Base-by-base conservation (phyloP, 2,329 filamentous ascomycete genomes). In the Aurifilum marmelostoma region DNA sequence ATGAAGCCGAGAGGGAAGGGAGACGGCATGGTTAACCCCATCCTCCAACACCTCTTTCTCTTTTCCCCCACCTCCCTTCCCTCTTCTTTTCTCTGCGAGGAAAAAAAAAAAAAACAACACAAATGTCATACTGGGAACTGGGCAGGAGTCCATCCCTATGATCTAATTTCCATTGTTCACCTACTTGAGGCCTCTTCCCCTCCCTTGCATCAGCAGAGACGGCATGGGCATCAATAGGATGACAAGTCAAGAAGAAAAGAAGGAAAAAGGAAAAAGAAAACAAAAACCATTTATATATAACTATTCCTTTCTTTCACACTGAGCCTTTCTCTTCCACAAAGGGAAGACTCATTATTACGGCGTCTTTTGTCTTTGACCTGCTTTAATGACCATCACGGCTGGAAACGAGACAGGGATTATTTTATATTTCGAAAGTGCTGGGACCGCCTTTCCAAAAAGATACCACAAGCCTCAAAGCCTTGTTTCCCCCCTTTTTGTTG, bases 1-100 rank as follows among this genome's bases (percentile, higher is more conserved):
- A 41, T 37, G 47, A 66, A 32, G 39, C 54, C 43, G 54, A n/a
- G n/a, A n/a, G n/a, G 11, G 56, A 50, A n/a, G 21, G n/a, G 43
- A n/a, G 37, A 12, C 37, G 37, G 37, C 2, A 11, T 7, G 11
- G 37, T 16, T 18, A 43, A n/a, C n/a, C 37, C 11, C 37, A 21
- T 43, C 16, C 6, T 12, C 16, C 16, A 43, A 58, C 34, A 32
- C 27, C n/a, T 34, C 54, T 16, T 50, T 60, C 21, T 34, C 43
- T 16, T 29, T 16, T 29, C 12, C 27, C n/a, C 5, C 41, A 47
- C 16, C 9, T 39, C 37, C 37, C 9, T 34, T 34, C 37, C 43
- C 8, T 47, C 2, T 21, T 47, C 21, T n/a, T 21, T 47, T 6
- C 21, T n/a, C 18, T 6, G 43, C n/a, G 43, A 47, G 43, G n/a